Evolutionary conservation across 2,329 filamentous ascomycete species (phyloP).

Genomic region (Talaromyces marneffei): DNA sequence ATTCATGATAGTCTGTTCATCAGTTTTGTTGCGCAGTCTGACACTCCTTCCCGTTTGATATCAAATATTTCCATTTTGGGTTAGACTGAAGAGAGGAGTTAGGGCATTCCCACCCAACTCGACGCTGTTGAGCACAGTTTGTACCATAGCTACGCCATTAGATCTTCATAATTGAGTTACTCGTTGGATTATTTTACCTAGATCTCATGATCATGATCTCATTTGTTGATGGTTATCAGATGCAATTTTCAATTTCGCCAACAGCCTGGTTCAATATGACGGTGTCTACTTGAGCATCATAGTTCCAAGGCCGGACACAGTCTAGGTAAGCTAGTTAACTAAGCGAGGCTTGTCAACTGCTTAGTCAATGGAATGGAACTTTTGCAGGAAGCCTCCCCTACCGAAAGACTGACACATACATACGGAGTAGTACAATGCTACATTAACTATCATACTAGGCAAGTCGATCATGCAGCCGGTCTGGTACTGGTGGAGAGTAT

Average conservation of each 20-base stretch:
- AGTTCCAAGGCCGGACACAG: not conserved
- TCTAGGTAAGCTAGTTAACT: not conserved
- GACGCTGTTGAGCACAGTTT: not conserved
- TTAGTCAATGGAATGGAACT: not conserved
- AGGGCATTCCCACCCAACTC: not conserved
- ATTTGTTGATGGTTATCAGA: not conserved
- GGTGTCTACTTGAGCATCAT: not conserved
- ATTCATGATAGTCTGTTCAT: not conserved
- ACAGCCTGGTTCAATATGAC: not conserved
- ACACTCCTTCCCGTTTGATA: not conserved
- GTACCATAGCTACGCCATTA: not conserved
- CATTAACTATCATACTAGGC: no score
- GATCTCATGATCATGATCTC: not conserved
- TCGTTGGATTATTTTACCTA: not conserved
- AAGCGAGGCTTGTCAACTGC: not conserved
- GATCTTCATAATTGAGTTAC: not conserved
- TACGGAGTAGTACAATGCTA: no score
- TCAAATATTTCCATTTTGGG: not conserved
- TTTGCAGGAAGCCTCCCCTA: no score
- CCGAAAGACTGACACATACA: no score
- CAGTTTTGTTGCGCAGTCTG: no score
- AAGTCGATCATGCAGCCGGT: no score
- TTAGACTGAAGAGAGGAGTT: not conserved
- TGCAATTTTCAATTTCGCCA: not conserved
- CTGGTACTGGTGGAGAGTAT: not conserved